A percentile compares a stretch with the other conserved stretches of the same genome.
These are phyloP conservation scores for Stephania yunnanensis DNA, from an alignment of 164 flowering plant genomes.

Conservation along the genomic window DNA sequence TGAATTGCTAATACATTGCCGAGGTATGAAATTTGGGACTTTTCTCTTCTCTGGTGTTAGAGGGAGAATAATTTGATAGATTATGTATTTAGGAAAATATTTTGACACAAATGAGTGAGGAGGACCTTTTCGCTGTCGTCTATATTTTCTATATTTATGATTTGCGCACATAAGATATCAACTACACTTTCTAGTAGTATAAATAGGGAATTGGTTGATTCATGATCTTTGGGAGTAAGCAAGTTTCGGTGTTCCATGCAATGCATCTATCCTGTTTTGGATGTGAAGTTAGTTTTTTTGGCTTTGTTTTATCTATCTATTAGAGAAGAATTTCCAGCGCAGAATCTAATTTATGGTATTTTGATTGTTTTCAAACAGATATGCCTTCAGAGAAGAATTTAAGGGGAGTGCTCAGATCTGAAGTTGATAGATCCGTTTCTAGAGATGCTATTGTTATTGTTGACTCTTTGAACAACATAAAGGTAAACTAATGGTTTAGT, in stretches of 20 bases:
- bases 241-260: background rate
- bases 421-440: conserved; percentile 76
- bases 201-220: background rate
- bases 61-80: too few species aligned
- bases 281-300: background rate
- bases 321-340: background rate
- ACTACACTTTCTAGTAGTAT: background rate
- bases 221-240: background rate
- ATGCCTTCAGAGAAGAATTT: conserved; percentile 79
- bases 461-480: conserved; percentile 91
- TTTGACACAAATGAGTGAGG: too few species aligned
- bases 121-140: too few species aligned
- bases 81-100: too few species aligned
- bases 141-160: too few species aligned
- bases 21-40: too few species aligned
- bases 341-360: conserved; percentile 5
- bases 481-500: conserved; percentile 19
- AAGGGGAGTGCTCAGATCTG: conserved; percentile 81
- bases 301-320: background rate
- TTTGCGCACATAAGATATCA: background rate
- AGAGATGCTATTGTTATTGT: conserved; percentile 64
- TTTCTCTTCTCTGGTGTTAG: too few species aligned
- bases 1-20: too few species aligned
- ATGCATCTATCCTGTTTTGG: background rate
- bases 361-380: conserved; percentile 14